Base-by-base conservation (phyloP, 345 rosid species). In the Reutealis trisperma region DNA sequence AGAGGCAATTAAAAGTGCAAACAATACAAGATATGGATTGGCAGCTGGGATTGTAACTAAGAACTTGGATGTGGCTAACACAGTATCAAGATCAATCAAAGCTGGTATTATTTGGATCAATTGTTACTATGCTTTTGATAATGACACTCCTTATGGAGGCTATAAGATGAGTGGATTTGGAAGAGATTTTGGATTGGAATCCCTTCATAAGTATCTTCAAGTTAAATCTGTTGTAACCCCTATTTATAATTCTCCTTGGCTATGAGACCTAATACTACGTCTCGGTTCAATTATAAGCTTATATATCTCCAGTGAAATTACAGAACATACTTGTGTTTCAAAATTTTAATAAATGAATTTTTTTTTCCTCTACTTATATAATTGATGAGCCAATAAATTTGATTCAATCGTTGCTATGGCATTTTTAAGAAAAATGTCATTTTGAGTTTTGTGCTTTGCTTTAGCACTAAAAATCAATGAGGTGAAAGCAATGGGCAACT, bases 41-140 rank as follows among this genome's bases (percentile, higher is more conserved):
- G 98, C 94, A 42, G 97, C 96, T 2, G 98, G 97, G 3, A 81
- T 94, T 13, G 63, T 90, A 57, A 94, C 94, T 25, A 84, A 89
- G 72, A 73, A 88, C 87, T 5, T 94, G 52, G 87, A 94, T 64
- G 45, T 85, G 49, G 89, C 92, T 1, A 94, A 92, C 78, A 91
- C 87, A 0, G 90, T 94, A 16, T 84, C 98, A 1, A 85, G 97
- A 67, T 90, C 98, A 1, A 82, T 92, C 60, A 78, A 85, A n/a
- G 94, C 93, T 0, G 92, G 97, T 1, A 76, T 79, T 13, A 70
- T 90, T 30, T 89, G 97, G 97, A 85, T 92, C 67, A 92, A 90
- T 30, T 92, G 98, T 72, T 94, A 91, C 52, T 76, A 84, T 7
- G 94, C 80, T 0, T 91, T 94, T 25, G 94, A 92, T 25, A 15